Evolutionary conservation across 805 yeast genomes (phyloP).

Genomic region (Sugiyamaella marilandica): DNA sequence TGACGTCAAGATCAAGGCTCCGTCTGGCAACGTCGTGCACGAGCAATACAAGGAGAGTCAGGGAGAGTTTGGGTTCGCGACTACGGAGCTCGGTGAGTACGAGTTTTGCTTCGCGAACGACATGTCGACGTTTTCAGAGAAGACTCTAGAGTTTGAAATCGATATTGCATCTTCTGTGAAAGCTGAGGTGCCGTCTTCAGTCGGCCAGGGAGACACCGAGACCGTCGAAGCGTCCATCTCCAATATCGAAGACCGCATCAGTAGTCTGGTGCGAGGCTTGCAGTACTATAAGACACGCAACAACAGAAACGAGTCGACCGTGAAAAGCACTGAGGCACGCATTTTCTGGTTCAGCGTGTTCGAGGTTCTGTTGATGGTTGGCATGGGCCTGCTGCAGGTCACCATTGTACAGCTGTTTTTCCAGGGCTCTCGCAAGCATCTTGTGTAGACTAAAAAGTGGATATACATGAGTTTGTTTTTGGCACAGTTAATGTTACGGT

Average conservation of each 20-base stretch:
- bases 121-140: constrained; percentile 76
- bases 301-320: constrained; percentile 86
- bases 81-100: constrained; percentile 69
- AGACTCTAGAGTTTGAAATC: constrained; percentile 80
- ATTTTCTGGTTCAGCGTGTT: constrained; percentile 70
- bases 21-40: constrained; percentile 50
- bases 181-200: constrained; percentile 54
- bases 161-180: constrained; percentile 42
- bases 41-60: constrained; percentile 61
- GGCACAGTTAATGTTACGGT: background rate
- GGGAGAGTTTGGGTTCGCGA: constrained; percentile 73
- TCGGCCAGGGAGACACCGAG: constrained; percentile 27
- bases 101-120: constrained; percentile 81
- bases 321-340: constrained; percentile 70
- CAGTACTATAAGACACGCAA: constrained; percentile 87
- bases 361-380: constrained; percentile 69
- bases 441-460: constrained; percentile 24
- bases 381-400: constrained; percentile 72
- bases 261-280: constrained; percentile 37
- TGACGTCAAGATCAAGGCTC: constrained; percentile 57
- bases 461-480: background rate
- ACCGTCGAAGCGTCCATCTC: constrained; percentile 30
- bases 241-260: constrained; percentile 27
- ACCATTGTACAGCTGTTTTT: constrained; percentile 79
- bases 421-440: constrained; percentile 39